A percentile compares a stretch with the other conserved stretches of the same genome.
These are phyloP conservation scores for Hirsutella thompsonii DNA, from an alignment of 2,329 filamentous ascomycete species.

Conservation along the genomic window DNA sequence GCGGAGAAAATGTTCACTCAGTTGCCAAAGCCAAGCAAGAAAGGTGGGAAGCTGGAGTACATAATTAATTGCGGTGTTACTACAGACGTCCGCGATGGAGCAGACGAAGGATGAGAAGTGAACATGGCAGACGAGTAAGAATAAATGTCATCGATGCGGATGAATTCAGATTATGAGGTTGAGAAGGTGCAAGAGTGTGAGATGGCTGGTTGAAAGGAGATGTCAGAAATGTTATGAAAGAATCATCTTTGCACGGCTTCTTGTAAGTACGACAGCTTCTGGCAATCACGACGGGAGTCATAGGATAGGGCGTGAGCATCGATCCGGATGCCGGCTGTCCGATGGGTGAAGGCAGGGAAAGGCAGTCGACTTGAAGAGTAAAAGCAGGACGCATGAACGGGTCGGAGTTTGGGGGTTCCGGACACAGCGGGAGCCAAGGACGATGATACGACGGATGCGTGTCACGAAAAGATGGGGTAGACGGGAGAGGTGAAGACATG, in stretches of 20 bases:
- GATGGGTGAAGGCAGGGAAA: not conserved
- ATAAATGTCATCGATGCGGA: not conserved
- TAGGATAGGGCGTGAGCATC: no score
- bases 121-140: not conserved
- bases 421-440: not conserved
- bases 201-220: no score
- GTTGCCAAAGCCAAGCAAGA: not conserved
- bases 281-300: not conserved
- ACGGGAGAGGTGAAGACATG: not conserved
- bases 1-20: not conserved
- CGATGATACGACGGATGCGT: slow-evolving; percentile 2
- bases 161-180: not conserved
- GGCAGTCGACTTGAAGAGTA: not conserved
- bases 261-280: not conserved
- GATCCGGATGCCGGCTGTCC: not conserved
- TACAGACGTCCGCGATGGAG: slow-evolving; percentile 4
- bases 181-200: not conserved
- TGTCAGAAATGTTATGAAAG: not conserved
- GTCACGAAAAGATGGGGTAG: not conserved
- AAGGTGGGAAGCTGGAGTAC: not conserved
- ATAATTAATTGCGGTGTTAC: not conserved
- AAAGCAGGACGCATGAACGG: not conserved
- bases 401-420: not conserved
- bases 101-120: not conserved
- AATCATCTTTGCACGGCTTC: not conserved